Percentiles rank a stretch among this genome's conserved stretches.
Conservation (phyloP, 1,139 yeast genomes). For the Hyphopichia fennica region DNA sequence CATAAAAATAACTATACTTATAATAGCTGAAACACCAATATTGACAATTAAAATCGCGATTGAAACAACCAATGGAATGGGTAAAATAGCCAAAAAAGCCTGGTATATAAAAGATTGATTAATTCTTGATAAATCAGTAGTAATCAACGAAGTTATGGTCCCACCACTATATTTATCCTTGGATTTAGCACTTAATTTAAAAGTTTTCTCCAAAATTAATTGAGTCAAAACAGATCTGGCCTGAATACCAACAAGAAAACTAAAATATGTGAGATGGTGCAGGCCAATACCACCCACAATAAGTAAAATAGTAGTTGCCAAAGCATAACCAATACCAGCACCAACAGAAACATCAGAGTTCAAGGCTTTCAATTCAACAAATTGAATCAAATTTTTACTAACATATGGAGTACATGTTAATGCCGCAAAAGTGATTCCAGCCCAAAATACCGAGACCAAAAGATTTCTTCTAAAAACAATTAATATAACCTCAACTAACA, state of each 20-base stretch:
- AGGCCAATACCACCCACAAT: slow-evolving; percentile 11
- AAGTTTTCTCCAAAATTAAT: slow-evolving; percentile 17
- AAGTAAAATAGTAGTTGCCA: slow-evolving; percentile 9
- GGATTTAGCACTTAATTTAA: slow-evolving; percentile 13
- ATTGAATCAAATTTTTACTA: slow-evolving; percentile 53
- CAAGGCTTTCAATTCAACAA: slow-evolving; percentile 38
- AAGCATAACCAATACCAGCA: slow-evolving; percentile 59
- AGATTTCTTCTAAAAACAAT: slow-evolving; percentile 4
- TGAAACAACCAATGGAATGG: slow-evolving; percentile 23
- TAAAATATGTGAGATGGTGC: slow-evolving; percentile 23
- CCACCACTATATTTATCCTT: slow-evolving; percentile 14
- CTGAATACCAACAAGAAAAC: slow-evolving; percentile 21
- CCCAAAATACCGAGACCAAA: neutral
- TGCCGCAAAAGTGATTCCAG: slow-evolving; percentile 7
- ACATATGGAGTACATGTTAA: slow-evolving; percentile 31
- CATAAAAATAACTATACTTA: slow-evolving; percentile 15
- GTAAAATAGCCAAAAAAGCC: slow-evolving; percentile 59
- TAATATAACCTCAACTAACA: neutral
- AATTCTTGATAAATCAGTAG: slow-evolving; percentile 22
- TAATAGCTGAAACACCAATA: slow-evolving; percentile 17
- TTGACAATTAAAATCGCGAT: slow-evolving; percentile 15
- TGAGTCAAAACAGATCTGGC: slow-evolving; percentile 19
- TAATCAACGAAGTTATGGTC: slow-evolving; percentile 21
- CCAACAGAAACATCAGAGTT: slow-evolving; percentile 28
- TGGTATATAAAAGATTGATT: slow-evolving; percentile 40